These are phyloP conservation scores for Yarrowia keelungensis DNA, from an alignment of 805 yeast species.

Conservation along the genomic window DNA sequence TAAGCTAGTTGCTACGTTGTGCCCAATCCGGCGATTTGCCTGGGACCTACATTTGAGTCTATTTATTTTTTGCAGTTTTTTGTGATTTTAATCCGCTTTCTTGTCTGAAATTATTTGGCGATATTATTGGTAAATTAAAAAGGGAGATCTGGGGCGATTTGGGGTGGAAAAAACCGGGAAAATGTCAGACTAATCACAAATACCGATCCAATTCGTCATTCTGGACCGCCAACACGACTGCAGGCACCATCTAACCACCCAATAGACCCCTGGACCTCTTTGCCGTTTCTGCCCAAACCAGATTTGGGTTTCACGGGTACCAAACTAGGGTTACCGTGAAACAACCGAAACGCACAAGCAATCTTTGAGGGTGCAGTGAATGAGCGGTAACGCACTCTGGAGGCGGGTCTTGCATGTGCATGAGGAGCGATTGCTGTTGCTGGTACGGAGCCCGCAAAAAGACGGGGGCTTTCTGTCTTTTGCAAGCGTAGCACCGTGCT, in stretches of 20 bases:
- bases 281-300: constrained; percentile 12
- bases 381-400: constrained; percentile 20
- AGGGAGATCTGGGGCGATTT: background rate
- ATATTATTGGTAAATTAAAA: constrained; percentile 12
- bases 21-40: constrained; percentile 27
- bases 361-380: constrained; percentile 22
- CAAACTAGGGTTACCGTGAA: constrained; percentile 36
- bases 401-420: constrained; percentile 20
- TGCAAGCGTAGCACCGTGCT: too few relatives aligned
- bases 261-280: constrained; percentile 7
- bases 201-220: background rate
- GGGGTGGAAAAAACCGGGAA: background rate
- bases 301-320: constrained; percentile 20
- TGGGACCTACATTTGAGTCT: constrained; percentile 33
- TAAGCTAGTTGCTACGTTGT: constrained; percentile 2
- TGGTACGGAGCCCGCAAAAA: too few relatives aligned
- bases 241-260: background rate
- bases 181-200: too few relatives aligned
- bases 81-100: background rate
- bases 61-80: constrained; percentile 2
- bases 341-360: constrained; percentile 36
- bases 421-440: background rate
- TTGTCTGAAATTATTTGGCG: constrained; percentile 3
- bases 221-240: background rate
- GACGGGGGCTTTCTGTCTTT: too few relatives aligned